Conservation (phyloP, 177 flowering plant species). For the Vitis hybrid region DNA sequence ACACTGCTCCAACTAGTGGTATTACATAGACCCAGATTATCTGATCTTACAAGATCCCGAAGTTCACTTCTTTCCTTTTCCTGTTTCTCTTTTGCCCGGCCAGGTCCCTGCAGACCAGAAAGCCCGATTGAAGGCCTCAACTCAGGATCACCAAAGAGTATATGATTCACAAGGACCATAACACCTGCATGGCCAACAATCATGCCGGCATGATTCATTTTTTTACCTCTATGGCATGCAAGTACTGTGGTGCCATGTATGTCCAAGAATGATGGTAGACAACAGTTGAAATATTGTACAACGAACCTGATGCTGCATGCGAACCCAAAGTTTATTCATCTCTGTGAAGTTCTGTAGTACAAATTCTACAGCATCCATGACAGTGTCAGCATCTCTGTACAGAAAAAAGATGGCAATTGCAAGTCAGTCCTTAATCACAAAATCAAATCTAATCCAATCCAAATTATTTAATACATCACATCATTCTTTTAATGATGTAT, state of each 20-base stretch:
- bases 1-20: slow-evolving; percentile 11
- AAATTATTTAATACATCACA: too few relatives aligned
- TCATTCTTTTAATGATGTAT: too few relatives aligned
- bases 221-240: slow-evolving; percentile 70
- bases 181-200: slow-evolving; percentile 84
- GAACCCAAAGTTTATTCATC: slow-evolving; percentile 99
- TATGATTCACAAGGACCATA: slow-evolving; percentile 67
- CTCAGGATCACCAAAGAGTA: slow-evolving; percentile 87
- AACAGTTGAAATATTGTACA: slow-evolving; percentile 20
- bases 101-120: slow-evolving; percentile 99
- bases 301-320: slow-evolving; percentile 99
- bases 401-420: slow-evolving; percentile 3
- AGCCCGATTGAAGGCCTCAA: slow-evolving; percentile 86
- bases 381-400: slow-evolving; percentile 86
- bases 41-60: slow-evolving; percentile 88
- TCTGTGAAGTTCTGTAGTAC: slow-evolving; percentile 96
- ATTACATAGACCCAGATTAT: slow-evolving; percentile 23
- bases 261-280: slow-evolving; percentile 42
- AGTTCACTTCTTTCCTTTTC: slow-evolving; percentile 98
- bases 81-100: slow-evolving; percentile 81
- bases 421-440: not conserved
- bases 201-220: slow-evolving; percentile 65
- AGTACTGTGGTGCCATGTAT: slow-evolving; percentile 48
- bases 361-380: slow-evolving; percentile 94
- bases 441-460: too few relatives aligned